phyloP scores from a whole-genome alignment of 352 stramenopile species.

The Phytophthora meadii region DNA sequence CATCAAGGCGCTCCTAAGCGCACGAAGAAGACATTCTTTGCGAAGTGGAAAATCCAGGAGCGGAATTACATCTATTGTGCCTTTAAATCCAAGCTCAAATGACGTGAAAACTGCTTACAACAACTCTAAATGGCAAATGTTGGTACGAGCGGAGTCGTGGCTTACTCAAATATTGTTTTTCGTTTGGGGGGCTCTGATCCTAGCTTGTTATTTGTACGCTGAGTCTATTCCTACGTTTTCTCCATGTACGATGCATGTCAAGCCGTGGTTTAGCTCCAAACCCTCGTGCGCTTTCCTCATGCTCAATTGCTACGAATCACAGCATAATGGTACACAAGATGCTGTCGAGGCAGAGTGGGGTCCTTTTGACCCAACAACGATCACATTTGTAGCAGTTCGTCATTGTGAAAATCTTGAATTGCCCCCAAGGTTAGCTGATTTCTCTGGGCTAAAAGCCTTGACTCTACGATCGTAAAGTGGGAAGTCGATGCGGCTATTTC shows the following conservation, averaged over 20 bases:
- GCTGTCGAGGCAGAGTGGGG: slow-evolving; percentile 30
- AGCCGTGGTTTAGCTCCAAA: slow-evolving; percentile 32
- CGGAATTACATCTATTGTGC: background rate
- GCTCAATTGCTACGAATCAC: slow-evolving; percentile 27
- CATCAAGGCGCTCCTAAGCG: slow-evolving; percentile 29
- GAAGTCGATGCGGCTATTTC: no score
- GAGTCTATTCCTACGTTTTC: background rate
- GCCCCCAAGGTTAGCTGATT: no score
- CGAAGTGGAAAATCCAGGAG: background rate
- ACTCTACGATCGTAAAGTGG: no score
- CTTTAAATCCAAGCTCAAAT: background rate
- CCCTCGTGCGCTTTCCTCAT: slow-evolving; percentile 37
- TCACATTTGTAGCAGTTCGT: no score
- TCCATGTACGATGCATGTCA: slow-evolving; percentile 36
- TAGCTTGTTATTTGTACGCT: slow-evolving; percentile 27
- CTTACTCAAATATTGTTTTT: slow-evolving; percentile 19
- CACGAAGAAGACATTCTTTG: background rate
- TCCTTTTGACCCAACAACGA: no score
- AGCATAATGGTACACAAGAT: background rate
- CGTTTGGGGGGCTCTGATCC: slow-evolving; percentile 26
- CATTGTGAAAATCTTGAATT: no score
- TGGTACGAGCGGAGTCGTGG: slow-evolving; percentile 2
- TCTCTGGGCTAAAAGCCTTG: no score
- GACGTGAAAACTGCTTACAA: background rate
- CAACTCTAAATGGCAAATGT: background rate